Evolutionary conservation across 2,329 filamentous ascomycete species (phyloP), one percentile per base, ranked within the genome.

Genomic region (Fusarium xyrophilum): DNA sequence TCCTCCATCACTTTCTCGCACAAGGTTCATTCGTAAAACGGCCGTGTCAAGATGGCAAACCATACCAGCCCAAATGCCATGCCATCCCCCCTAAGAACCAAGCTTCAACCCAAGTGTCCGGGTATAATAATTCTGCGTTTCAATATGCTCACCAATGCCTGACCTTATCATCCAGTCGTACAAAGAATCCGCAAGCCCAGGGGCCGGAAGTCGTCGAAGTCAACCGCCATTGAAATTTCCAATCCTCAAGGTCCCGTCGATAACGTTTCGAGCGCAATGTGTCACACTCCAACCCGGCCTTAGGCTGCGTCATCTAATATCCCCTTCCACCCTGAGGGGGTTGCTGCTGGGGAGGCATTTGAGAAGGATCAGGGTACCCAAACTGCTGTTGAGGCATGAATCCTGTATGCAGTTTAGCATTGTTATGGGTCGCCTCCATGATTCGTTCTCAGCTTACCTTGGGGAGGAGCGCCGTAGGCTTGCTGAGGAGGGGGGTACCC

Each of bases 291-390:
- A 56, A 40, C 43, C 51, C 46, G 43, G 46, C 23, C 54, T 40
- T 28, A 36, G 48, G 56, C 50, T 40, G n/a, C 21, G 17, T 13
- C 51, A 51, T 43, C 61, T 81, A 84, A 72, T 84, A 85, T 63
- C 82, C 81, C 52, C 81, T 69, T 53, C 77, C 78, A 36, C 78
- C 80, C 68, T 80, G 81, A 50, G 76, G 78, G 47, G 77, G 80
- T 67, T 79, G 72, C 53, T 71, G 76, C 47, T 72, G 78, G 58
- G 75, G 81, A 32, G 70, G 77, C 47, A 75, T 79, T 69, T 79
- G 79, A 44, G 79, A 79, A 48, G 78, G 83, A 65, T 85, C 82
- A 23, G 78, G 75, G 70, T 87, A 86, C 52, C 80, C 82, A 65
- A 85, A 86, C 40, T 72, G 70, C 44, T 72, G 70, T 17, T 79